Base-by-base conservation (phyloP, 768 basidiomycete genomes). In the Leccinum barrowsii region DNA sequence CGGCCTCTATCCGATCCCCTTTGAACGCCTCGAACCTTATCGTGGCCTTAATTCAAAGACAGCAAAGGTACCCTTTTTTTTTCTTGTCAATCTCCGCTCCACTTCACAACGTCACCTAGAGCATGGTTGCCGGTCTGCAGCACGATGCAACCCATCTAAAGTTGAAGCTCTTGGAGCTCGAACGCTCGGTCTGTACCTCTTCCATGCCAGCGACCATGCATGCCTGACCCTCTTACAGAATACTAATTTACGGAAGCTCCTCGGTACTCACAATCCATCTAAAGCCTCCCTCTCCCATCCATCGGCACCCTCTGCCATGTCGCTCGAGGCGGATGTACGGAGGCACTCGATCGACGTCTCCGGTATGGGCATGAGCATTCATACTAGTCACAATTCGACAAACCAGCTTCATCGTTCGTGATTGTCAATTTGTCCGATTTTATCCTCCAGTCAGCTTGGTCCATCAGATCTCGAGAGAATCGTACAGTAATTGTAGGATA, bases 31-130 rank as follows among this genome's bases (percentile, higher is more conserved):
- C 22, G 82, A 84, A 24, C 80, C 81, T 1, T 87, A 85, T 68
- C 83, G 78, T 52, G 88, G 88, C 5, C 76, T 90, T n/a, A 88
- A 90, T 66, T 83, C 82, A 22, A 90, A 85, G 70, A 89, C 86
- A 0, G 87, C 86, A 53, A 90, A 89, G 80, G 89, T 87, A 56
- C 48, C 37, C 21, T 4, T 21, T 32, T 26, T 46, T 24, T 51
- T 19, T n/a, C 12, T 19, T n/a, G 0, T 47, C 21, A 47, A 2
- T 7, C 49, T 11, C 22, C 21, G 5, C 42, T 22, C 37, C 21
- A 7, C 28, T 22, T 15, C 60, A n/a, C 21, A 19, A 7, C 55
- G 26, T 30, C 28, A 22, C 5, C 3, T 56, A 90, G 89, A 87
- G 86, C 62, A 89, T 88, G 83, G 84, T 90, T 4, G 78, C 87